These are phyloP conservation scores for Lactarius deliciosus DNA, from an alignment of 768 basidiomycete species.

Conservation along the genomic window DNA sequence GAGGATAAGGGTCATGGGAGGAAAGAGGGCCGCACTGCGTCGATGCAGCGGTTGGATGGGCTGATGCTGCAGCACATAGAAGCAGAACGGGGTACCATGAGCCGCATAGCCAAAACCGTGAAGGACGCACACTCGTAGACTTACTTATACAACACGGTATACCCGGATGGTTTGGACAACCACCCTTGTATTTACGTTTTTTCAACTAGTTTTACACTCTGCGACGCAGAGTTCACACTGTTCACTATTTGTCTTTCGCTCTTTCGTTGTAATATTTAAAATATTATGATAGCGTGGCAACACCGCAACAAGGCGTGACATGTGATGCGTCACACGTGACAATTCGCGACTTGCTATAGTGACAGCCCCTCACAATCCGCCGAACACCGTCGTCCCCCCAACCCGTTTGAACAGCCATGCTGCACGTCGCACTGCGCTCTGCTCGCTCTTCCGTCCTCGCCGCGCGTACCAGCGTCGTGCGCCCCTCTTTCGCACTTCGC, in stretches of 20 bases:
- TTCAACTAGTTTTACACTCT: conserved; percentile 10
- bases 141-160: conserved; percentile 20
- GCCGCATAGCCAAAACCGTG: conserved; percentile 59
- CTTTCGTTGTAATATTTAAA: conserved; percentile 22
- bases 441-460: conserved; percentile 29
- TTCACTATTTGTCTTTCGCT: conserved; percentile 11
- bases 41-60: conserved; percentile 68
- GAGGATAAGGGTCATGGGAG: conserved; percentile 21
- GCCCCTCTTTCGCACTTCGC: conserved; percentile 41
- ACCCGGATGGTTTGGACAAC: conserved; percentile 20
- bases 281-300: not conserved
- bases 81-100: conserved; percentile 76
- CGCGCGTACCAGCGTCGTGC: conserved; percentile 15
- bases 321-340: not conserved
- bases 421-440: conserved; percentile 35
- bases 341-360: not conserved
- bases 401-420: conserved; percentile 33
- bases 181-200: conserved; percentile 5
- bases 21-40: conserved; percentile 52
- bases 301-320: too few relatives aligned
- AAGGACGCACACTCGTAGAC: conserved; percentile 28
- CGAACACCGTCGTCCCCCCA: conserved; percentile 5
- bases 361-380: conserved; percentile 20
- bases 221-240: conserved; percentile 17
- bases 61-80: conserved; percentile 82